phyloP scores from a whole-genome alignment of 257 asterid genomes.

The Forsythia viridissima region DNA sequence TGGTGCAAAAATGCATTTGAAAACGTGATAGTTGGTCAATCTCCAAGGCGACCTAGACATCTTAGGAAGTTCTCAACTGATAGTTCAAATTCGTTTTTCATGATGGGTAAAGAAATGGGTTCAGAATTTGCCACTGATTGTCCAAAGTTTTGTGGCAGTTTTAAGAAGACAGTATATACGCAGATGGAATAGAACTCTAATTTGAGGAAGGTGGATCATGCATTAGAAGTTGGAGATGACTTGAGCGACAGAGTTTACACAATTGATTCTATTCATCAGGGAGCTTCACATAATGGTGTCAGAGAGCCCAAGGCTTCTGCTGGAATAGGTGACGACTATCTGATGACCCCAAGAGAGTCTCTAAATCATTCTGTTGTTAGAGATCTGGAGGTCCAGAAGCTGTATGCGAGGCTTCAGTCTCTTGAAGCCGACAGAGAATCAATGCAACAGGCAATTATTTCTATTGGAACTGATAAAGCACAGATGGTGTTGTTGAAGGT shows the following conservation, averaged over 20 bases:
- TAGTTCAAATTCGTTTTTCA: constrained; percentile 49
- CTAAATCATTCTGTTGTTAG: constrained; percentile 37
- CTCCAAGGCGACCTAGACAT: constrained; percentile 63
- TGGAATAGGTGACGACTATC: constrained; percentile 51
- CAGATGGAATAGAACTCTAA: constrained; percentile 51
- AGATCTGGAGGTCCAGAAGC: constrained; percentile 77
- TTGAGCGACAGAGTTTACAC: constrained; percentile 76
- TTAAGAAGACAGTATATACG: constrained; percentile 52
- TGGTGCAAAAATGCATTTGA: too few species aligned
- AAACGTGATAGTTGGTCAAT: constrained; percentile 73
- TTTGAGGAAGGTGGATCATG: constrained; percentile 50
- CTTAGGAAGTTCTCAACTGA: constrained; percentile 61
- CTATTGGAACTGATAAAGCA: constrained; percentile 89
- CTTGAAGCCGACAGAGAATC: constrained; percentile 98
- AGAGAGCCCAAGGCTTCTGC: constrained; percentile 51
- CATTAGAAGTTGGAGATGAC: constrained; percentile 70
- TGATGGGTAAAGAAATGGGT: constrained; percentile 44
- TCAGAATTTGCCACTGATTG: constrained; percentile 52
- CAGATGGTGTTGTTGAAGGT: constrained; percentile 81
- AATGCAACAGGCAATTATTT: constrained; percentile 87
- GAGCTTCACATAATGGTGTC: constrained; percentile 41
- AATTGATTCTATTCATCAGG: constrained; percentile 75
- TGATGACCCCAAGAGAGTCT: constrained; percentile 52
- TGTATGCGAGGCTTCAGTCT: constrained; percentile 84
- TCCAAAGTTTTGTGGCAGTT: constrained; percentile 54